These are phyloP conservation scores for Potentilla sterilis DNA, from an alignment of 306 rosid genomes.

Conservation along the genomic window DNA sequence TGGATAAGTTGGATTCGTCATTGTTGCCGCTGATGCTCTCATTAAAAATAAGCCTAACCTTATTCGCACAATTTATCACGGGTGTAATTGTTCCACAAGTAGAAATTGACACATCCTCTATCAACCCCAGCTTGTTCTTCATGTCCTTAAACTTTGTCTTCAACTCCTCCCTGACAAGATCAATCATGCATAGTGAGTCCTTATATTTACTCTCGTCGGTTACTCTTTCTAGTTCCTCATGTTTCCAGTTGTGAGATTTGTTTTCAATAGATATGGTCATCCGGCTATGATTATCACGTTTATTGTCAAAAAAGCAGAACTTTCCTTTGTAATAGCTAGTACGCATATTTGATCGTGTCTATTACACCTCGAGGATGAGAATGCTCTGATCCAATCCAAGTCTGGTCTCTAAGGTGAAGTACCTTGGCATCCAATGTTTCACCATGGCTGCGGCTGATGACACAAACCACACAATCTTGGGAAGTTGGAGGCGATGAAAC, in stretches of 20 bases:
- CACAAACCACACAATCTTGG: constrained; percentile 21
- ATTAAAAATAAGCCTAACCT: not conserved
- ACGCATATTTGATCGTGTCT: not conserved
- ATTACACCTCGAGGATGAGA: not conserved
- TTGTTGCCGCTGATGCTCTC: not conserved
- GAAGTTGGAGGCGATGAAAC: constrained; percentile 31
- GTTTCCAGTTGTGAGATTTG: not conserved
- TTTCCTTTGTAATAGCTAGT: not conserved
- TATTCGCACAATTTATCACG: no score
- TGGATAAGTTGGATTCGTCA: not conserved
- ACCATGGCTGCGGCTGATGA: not conserved
- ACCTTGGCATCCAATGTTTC: not conserved
- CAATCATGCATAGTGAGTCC: no score
- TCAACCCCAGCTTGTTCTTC: not conserved
- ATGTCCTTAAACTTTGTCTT: no score
- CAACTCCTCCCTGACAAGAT: no score
- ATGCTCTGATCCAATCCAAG: constrained; percentile 9
- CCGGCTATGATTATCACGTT: no score
- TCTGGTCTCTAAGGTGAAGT: not conserved
- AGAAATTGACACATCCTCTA: not conserved
- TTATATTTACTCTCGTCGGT: no score
- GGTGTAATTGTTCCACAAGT: constrained; percentile 17
- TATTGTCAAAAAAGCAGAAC: constrained; percentile 10
- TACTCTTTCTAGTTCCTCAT: no score
- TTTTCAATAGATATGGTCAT: not conserved